Conservation (phyloP, 495 filamentous ascomycete species). For the Aspergillus bridgeri region DNA sequence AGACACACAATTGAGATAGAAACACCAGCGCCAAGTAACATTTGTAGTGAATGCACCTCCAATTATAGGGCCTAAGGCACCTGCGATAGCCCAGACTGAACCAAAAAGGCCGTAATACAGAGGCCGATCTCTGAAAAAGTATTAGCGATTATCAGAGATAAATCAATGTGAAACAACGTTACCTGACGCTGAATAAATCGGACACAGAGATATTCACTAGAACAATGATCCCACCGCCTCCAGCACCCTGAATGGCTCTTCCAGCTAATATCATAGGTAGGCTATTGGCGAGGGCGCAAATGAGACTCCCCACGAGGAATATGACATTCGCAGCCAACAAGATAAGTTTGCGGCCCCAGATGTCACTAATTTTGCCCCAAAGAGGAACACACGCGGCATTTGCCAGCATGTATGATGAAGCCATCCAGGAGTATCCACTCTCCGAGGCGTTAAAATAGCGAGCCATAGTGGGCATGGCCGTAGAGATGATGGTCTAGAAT, state of each 20-base stretch:
- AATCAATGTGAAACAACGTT: not conserved
- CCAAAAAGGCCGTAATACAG: slow-evolving; percentile 64
- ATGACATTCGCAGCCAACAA: slow-evolving; percentile 66
- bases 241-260: slow-evolving; percentile 77
- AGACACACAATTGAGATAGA: slow-evolving; percentile 60
- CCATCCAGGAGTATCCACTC: slow-evolving; percentile 75
- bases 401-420: slow-evolving; percentile 65
- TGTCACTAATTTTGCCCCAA: slow-evolving; percentile 84
- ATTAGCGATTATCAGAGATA: slow-evolving; percentile 16
- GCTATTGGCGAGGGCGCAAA: slow-evolving; percentile 63
- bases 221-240: slow-evolving; percentile 76
- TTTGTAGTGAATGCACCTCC: slow-evolving; percentile 71
- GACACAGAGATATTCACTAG: slow-evolving; percentile 79
- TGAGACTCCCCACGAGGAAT: slow-evolving; percentile 74
- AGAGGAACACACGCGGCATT: slow-evolving; percentile 65
- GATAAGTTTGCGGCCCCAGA: slow-evolving; percentile 81
- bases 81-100: slow-evolving; percentile 71
- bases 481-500: slow-evolving; percentile 49
- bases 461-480: slow-evolving; percentile 61
- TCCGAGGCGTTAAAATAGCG: slow-evolving; percentile 56
- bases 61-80: slow-evolving; percentile 68
- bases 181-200: slow-evolving; percentile 73
- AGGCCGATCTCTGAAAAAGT: slow-evolving; percentile 51
- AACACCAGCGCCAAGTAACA: slow-evolving; percentile 62
- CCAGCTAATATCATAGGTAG: slow-evolving; percentile 75